phyloP scores from a whole-genome alignment of 306 rosid species.

The Quillaja saponaria region DNA sequence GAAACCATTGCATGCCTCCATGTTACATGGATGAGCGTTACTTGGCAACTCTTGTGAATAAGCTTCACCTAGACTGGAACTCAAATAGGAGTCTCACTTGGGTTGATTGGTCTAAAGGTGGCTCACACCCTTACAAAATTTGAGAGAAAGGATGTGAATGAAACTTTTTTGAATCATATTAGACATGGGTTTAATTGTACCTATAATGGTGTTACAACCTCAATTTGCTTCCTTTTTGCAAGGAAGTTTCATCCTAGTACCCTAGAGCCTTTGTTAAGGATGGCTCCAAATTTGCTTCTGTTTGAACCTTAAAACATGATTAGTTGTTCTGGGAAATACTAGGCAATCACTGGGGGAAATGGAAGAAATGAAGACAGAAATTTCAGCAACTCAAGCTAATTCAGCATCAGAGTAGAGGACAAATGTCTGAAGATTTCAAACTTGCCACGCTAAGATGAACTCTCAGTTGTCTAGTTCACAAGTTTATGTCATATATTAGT shows the following conservation, averaged over 20 bases:
- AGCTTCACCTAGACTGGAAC: constrained; percentile 10
- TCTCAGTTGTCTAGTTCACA: no score
- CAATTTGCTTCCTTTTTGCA: constrained; percentile 39
- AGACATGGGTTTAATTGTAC: constrained; percentile 39
- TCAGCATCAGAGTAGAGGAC: no score
- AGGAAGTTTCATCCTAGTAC: constrained; percentile 43
- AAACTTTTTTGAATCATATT: constrained; percentile 21
- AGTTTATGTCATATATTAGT: no score
- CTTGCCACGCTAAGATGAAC: no score
- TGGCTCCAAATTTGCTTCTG: constrained; percentile 25
- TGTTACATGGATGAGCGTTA: constrained; percentile 50
- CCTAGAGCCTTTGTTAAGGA: constrained; percentile 28
- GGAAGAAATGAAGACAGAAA: neutral
- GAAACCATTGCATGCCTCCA: constrained; percentile 34
- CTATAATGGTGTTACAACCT: constrained; percentile 31
- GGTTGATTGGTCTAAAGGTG: constrained; percentile 50
- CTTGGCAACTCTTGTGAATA: constrained; percentile 40
- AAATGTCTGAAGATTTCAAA: no score
- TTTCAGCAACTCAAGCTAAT: neutral
- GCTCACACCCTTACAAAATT: constrained; percentile 35
- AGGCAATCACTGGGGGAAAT: no score
- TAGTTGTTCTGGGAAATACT: neutral
- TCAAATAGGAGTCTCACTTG: constrained; percentile 41
- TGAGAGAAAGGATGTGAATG: constrained; percentile 28
- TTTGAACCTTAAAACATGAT: constrained; percentile 1